Base-by-base conservation (phyloP, 306 rosid genomes). In the Medicago lupulina region DNA sequence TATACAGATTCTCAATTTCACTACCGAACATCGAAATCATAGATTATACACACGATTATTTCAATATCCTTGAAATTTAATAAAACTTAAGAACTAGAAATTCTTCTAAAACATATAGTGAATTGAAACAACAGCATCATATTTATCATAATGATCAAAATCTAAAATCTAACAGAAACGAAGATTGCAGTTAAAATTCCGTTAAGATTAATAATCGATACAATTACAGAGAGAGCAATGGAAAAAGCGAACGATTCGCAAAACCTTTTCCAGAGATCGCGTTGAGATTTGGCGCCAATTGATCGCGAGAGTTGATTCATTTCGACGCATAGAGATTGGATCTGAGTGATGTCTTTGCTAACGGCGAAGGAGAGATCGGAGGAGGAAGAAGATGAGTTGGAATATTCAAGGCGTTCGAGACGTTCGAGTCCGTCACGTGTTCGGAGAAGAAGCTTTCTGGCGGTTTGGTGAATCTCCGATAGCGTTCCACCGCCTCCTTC, bases 261-360 rank as follows among this genome's bases (percentile, higher is more conserved):
- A 23, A 68, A 68, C 98, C 97, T 86, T 79, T 83, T 89, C 98
- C 96, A 93, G 71, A 89, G 96, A 90, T 93, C 97, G 59, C 94
- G 96, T 15, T 93, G 91, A 62, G 97, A 77, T 77, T 89, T 93
- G 46, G 89, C 88, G 2, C 79, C 79, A 3, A 93, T 83, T 5
- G 92, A 87, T 49, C 90, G 91, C 80, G 89, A 95, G 72, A 92
- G 93, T 1, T 93, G 88, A 17, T 90, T 93, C 95, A 94, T 92
- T 72, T 94, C 90, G 25, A 76, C 81, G 77, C 96, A 94, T 44
- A 87, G 95, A 10, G 97, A 94, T 49, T 84, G 97, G 91, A 90
- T 83, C 88, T 91, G 93, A 69, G 87, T 58, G 69, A 94, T 86
- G 44, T 93, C 92, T 19, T 78, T 88, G 76, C 79, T 81, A 73